Evolutionary conservation across 352 stramenopile species (phyloP).

Genomic region (Saprolegnia diclina): DNA sequence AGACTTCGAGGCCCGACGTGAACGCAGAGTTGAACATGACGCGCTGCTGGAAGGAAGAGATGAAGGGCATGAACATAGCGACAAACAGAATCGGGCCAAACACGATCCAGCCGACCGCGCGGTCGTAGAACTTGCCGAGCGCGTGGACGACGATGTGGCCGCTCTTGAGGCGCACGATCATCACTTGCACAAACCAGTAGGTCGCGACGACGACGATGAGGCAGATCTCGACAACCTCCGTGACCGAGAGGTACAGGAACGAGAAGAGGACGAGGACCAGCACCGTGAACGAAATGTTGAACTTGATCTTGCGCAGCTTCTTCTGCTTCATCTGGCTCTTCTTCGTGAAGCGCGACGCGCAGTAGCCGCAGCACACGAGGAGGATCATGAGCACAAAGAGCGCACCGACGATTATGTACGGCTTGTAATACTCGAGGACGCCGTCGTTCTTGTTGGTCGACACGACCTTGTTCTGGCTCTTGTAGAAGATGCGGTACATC

Average conservation of each 20-base stretch:
- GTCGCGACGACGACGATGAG: slow-evolving; percentile 61
- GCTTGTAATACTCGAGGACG: slow-evolving; percentile 52
- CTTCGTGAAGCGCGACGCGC: slow-evolving; percentile 80
- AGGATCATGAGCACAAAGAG: slow-evolving; percentile 68
- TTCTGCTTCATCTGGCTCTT: slow-evolving; percentile 88
- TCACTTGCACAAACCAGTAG: slow-evolving; percentile 86
- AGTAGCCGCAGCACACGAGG: slow-evolving; percentile 78
- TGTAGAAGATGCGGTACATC: slow-evolving; percentile 74
- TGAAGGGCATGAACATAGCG: slow-evolving; percentile 86
- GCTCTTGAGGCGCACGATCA: slow-evolving; percentile 71
- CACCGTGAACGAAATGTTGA: slow-evolving; percentile 63
- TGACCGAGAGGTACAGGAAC: slow-evolving; percentile 60
- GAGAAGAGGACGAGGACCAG: slow-evolving; percentile 59
- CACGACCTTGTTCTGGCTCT: slow-evolving; percentile 51
- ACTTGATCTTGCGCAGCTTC: slow-evolving; percentile 87
- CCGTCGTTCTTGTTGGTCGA: slow-evolving; percentile 33
- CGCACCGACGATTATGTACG: slow-evolving; percentile 40
- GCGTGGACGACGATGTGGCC: slow-evolving; percentile 80
- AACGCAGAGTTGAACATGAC: slow-evolving; percentile 90
- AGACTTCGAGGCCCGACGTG: slow-evolving; percentile 81
- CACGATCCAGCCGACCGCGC: slow-evolving; percentile 80
- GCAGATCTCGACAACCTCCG: slow-evolving; percentile 67
- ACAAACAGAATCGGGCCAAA: slow-evolving; percentile 86
- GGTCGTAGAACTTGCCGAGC: slow-evolving; percentile 65
- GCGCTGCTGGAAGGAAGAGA: slow-evolving; percentile 81